Conservation (phyloP, 2,329 filamentous ascomycete species). For the Grosmannia clavigera region DNA sequence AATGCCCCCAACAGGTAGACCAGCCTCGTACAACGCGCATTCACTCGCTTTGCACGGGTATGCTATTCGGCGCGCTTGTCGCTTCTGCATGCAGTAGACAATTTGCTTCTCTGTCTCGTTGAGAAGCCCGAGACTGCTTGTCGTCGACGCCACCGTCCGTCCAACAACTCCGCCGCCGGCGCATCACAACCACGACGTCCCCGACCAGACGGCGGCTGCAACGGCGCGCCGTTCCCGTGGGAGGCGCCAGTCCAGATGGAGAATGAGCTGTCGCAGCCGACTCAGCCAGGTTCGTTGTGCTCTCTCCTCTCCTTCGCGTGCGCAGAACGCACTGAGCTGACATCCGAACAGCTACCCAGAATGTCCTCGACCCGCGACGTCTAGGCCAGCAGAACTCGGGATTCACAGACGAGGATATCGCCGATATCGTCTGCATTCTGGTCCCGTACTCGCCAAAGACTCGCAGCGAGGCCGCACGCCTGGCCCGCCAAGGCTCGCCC, state of each 20-base stretch:
- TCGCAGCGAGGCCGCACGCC: conserved; percentile 50
- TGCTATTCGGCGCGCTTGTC: neutral
- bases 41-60: neutral
- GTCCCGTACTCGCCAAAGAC: conserved; percentile 66
- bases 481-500: conserved; percentile 33
- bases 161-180: no score
- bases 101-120: neutral
- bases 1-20: neutral
- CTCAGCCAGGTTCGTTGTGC: conserved; percentile 9
- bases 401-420: conserved; percentile 68
- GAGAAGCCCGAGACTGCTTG: neutral
- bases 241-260: conserved; percentile 6
- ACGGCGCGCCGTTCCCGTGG: neutral
- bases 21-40: neutral
- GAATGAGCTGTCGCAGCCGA: conserved; percentile 12
- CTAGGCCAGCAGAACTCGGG: conserved; percentile 71
- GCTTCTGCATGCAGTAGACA: neutral
- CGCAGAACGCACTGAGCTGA: neutral
- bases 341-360: conserved; percentile 50
- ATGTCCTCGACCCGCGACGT: conserved; percentile 67
- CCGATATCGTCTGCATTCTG: conserved; percentile 81
- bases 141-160: neutral
- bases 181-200: neutral
- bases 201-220: neutral
- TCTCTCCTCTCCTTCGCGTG: neutral